Evolutionary conservation across 139 green algal genomes (phyloP).

Genomic region (Microglena sp.): DNA sequence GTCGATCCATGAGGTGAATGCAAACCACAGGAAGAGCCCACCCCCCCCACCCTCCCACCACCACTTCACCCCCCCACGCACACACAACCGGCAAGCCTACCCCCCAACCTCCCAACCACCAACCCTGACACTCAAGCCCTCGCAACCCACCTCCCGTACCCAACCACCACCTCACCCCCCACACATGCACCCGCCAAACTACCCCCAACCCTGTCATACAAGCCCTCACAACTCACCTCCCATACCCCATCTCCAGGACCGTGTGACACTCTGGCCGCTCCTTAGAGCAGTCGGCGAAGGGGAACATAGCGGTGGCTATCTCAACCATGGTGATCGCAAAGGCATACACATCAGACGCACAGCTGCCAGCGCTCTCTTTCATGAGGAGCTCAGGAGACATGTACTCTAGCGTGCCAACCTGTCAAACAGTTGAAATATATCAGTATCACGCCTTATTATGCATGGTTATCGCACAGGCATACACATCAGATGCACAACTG

Average conservation of each 20-base stretch:
- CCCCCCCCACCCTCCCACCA: no score
- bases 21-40: no score
- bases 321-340: slow-evolving; percentile 19
- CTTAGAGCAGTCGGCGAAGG: slow-evolving; percentile 69
- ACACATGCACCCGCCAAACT: no score
- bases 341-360: slow-evolving; percentile 70
- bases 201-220: no score
- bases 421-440: neutral
- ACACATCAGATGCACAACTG: slow-evolving; percentile 61
- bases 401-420: slow-evolving; percentile 79
- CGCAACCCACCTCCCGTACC: no score
- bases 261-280: slow-evolving; percentile 67
- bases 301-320: slow-evolving; percentile 6
- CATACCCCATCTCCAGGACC: slow-evolving; percentile 83
- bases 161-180: no score
- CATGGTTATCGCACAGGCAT: slow-evolving; percentile 40
- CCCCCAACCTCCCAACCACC: no score
- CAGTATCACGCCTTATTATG: neutral
- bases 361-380: slow-evolving; percentile 15
- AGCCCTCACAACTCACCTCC: no score
- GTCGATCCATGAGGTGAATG: no score
- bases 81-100: no score
- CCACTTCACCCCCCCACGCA: no score
- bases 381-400: slow-evolving; percentile 78
- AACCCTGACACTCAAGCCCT: no score